Conservation (phyloP, 106 monocot genomes). For the Dendrobium huoshanense region DNA sequence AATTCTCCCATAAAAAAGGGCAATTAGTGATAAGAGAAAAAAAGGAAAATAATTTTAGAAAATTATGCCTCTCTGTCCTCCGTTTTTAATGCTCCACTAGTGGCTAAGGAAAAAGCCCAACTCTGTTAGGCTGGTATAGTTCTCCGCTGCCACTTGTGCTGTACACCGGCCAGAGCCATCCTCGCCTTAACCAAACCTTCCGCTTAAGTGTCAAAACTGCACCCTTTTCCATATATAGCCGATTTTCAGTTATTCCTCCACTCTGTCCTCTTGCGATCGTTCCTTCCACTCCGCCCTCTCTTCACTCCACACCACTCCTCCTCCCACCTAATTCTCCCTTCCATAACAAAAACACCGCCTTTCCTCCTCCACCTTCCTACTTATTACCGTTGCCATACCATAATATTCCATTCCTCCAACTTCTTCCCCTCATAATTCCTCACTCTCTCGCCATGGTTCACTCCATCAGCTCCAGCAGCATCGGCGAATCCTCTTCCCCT, state of each 20-base stretch:
- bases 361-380: background rate
- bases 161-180: too few species aligned
- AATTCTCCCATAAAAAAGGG: too few species aligned
- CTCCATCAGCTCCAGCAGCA: conserved; percentile 11
- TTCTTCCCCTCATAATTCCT: background rate
- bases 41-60: too few species aligned
- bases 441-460: conserved; percentile 6
- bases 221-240: too few species aligned
- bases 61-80: too few species aligned
- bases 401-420: background rate
- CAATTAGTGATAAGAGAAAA: too few species aligned
- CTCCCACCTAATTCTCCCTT: conserved; percentile 7
- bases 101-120: too few species aligned
- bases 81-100: too few species aligned
- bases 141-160: too few species aligned
- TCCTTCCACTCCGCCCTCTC: conserved; percentile 4
- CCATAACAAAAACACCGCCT: background rate
- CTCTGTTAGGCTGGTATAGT: too few species aligned
- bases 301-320: conserved; percentile 10
- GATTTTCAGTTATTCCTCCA: background rate
- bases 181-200: too few species aligned
- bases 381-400: background rate
- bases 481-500: background rate
- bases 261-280: background rate
- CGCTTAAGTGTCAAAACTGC: too few species aligned